A percentile compares a stretch with the other conserved stretches of the same genome.
These are phyloP conservation scores for Russula sp. DNA, from an alignment of 768 basidiomycete species.

Conservation along the genomic window DNA sequence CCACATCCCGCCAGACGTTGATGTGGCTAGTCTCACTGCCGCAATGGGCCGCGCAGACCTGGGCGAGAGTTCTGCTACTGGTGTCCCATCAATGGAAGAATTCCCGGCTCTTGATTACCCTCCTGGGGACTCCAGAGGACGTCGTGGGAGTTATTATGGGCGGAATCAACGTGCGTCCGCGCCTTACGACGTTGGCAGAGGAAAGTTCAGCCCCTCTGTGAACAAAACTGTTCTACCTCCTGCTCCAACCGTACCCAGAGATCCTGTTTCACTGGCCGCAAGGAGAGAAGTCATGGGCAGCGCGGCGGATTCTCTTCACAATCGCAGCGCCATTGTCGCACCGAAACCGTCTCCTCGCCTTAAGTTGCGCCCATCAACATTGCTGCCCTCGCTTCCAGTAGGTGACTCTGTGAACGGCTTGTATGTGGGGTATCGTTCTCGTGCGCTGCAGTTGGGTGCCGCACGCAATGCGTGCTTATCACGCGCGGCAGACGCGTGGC, in stretches of 20 bases:
- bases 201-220: slow-evolving; percentile 85
- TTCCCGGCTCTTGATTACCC: slow-evolving; percentile 60
- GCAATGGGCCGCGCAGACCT: slow-evolving; percentile 67
- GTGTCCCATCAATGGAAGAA: slow-evolving; percentile 53
- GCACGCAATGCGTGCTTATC: slow-evolving; percentile 93
- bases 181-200: slow-evolving; percentile 80
- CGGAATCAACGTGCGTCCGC: slow-evolving; percentile 42
- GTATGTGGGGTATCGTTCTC: slow-evolving; percentile 86
- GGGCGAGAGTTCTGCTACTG: slow-evolving; percentile 40
- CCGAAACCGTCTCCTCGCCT: slow-evolving; percentile 82
- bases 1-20: slow-evolving; percentile 82
- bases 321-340: slow-evolving; percentile 67
- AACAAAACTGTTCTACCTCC: slow-evolving; percentile 55
- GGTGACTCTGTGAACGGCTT: slow-evolving; percentile 74
- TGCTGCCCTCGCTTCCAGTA: slow-evolving; percentile 87
- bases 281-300: slow-evolving; percentile 58
- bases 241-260: slow-evolving; percentile 35
- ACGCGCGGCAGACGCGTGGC: slow-evolving; percentile 94
- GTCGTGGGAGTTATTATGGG: slow-evolving; percentile 42
- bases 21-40: slow-evolving; percentile 64
- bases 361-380: slow-evolving; percentile 73
- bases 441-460: slow-evolving; percentile 88
- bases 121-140: slow-evolving; percentile 42
- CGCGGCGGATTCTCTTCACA: slow-evolving; percentile 60
- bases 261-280: slow-evolving; percentile 44